Evolutionary conservation across 2,329 filamentous ascomycete species (phyloP).

Genomic region (Camillea tinctor): DNA sequence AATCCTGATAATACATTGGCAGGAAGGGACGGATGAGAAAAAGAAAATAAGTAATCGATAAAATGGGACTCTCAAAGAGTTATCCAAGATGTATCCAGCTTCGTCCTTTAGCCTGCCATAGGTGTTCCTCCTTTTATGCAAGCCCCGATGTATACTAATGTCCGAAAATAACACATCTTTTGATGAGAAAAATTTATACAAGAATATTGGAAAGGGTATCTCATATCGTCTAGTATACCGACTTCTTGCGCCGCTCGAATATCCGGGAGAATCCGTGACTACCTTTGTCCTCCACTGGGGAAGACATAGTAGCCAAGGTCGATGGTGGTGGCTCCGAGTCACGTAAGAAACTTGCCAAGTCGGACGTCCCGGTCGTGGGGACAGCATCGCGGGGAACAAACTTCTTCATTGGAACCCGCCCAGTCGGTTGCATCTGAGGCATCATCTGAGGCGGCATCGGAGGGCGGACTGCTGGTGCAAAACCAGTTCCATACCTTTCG

Average conservation of each 20-base stretch:
- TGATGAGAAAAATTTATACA: conserved; percentile 20
- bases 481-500: conserved; percentile 40
- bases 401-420: conserved; percentile 54
- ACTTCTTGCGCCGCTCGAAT: conserved; percentile 52
- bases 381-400: conserved; percentile 57
- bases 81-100: not conserved
- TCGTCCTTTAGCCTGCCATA: not conserved
- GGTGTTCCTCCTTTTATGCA: not conserved
- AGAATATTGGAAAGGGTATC: conserved; percentile 7
- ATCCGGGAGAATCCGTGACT: conserved; percentile 45
- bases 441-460: no score
- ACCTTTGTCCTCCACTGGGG: conserved; percentile 36
- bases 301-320: conserved; percentile 28
- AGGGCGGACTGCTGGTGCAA: conserved; percentile 13
- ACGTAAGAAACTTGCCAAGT: conserved; percentile 71
- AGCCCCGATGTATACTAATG: not conserved
- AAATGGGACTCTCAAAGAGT: not conserved
- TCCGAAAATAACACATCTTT: not conserved
- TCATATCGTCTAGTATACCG: conserved; percentile 29
- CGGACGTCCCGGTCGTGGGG: conserved; percentile 54
- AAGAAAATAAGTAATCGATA: not conserved
- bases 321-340: conserved; percentile 63
- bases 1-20: not conserved
- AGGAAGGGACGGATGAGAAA: not conserved
- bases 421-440: conserved; percentile 28